A percentile compares a stretch with the other conserved stretches of the same genome.
phyloP scores from a whole-genome alignment of 805 yeast species.

The Metschnikowia hibisci region DNA sequence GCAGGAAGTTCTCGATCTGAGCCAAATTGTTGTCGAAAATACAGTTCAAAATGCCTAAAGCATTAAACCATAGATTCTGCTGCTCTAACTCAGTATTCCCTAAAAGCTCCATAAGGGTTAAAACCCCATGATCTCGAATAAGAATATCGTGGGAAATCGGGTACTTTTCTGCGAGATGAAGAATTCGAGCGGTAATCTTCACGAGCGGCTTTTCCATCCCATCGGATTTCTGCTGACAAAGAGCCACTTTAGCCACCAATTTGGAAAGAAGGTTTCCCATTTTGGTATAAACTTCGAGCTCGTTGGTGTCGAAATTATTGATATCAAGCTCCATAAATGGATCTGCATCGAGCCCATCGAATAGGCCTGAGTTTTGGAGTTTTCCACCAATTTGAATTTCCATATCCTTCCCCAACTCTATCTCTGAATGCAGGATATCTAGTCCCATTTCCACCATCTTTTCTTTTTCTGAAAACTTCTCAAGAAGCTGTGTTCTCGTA shows the following conservation, averaged over 20 bases:
- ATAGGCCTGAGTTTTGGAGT: not conserved
- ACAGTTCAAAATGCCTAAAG: slow-evolving; percentile 31
- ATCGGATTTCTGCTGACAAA: slow-evolving; percentile 28
- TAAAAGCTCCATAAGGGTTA: slow-evolving; percentile 36
- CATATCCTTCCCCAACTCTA: not conserved
- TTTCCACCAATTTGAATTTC: slow-evolving; percentile 2
- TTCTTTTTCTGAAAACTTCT: slow-evolving; percentile 27
- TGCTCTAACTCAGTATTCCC: slow-evolving; percentile 35
- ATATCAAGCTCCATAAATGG: slow-evolving; percentile 38
- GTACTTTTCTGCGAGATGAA: slow-evolving; percentile 37
- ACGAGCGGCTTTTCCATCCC: slow-evolving; percentile 27
- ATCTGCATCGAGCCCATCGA: slow-evolving; percentile 21
- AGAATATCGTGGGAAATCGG: slow-evolving; percentile 37
- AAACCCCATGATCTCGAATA: slow-evolving; percentile 41
- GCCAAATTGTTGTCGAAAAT: slow-evolving; percentile 28
- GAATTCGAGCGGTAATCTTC: slow-evolving; percentile 36
- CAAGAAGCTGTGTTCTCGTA: slow-evolving; percentile 27
- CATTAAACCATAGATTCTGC: slow-evolving; percentile 34
- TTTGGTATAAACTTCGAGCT: slow-evolving; percentile 37
- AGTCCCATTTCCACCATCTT: too few species aligned
- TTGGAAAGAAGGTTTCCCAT: slow-evolving; percentile 35
- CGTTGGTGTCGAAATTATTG: slow-evolving; percentile 39
- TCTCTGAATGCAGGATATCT: too few species aligned
- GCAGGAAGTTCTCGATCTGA: slow-evolving; percentile 39
- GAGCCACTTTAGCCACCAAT: slow-evolving; percentile 30